Percentiles rank a stretch among this genome's conserved stretches.
phyloP scores from a whole-genome alignment of 2,329 filamentous ascomycete species.

The Penicillium sp. region DNA sequence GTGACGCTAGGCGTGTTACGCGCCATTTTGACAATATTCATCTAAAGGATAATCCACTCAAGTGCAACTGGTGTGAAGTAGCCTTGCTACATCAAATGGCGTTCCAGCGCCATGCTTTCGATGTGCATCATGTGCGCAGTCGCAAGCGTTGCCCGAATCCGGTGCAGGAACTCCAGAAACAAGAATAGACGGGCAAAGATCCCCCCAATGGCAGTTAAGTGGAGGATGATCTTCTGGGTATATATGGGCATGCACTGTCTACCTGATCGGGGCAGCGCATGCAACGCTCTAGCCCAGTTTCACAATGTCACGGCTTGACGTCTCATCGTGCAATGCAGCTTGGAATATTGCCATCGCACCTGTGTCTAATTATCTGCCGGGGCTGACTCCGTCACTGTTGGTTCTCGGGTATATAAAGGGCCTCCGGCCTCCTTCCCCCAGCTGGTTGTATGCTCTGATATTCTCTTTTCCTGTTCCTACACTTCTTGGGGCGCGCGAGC shows the following conservation, averaged over 20 bases:
- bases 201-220: background rate
- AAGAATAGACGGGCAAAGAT: constrained; percentile 1
- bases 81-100: too few species aligned
- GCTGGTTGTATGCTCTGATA: constrained; percentile 5
- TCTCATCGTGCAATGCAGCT: background rate
- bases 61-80: too few species aligned
- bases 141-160: background rate
- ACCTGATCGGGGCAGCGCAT: background rate
- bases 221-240: background rate
- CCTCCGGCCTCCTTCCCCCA: constrained; percentile 10
- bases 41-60: too few species aligned
- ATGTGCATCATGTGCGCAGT: too few species aligned
- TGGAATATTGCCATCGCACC: too few species aligned
- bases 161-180: constrained; percentile 2
- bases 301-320: background rate
- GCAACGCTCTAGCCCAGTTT: background rate
- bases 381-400: constrained; percentile 2
- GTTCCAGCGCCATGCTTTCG: too few species aligned
- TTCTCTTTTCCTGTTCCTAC: constrained; percentile 4
- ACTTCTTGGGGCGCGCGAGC: background rate
- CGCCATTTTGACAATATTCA: too few species aligned
- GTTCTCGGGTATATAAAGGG: constrained; percentile 6
- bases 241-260: constrained; percentile 1
- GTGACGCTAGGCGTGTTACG: too few species aligned
- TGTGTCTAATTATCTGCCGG: background rate